These are phyloP conservation scores for Phyllostachys edulis DNA, from an alignment of 176 grass and related monocot genomes.

Conservation along the genomic window DNA sequence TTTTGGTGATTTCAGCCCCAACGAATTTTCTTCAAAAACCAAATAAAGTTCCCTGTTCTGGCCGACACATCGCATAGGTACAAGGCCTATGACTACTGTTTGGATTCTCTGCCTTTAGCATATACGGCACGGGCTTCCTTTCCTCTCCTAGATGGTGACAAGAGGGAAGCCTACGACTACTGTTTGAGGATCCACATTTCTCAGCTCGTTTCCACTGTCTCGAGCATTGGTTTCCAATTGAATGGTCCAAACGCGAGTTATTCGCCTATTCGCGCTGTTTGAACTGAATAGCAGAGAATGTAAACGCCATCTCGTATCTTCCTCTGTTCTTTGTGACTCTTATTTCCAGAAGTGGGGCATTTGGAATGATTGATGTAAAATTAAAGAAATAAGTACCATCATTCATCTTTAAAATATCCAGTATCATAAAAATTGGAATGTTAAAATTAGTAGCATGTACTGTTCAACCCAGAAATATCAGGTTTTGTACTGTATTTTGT, in stretches of 20 bases:
- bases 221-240: not conserved
- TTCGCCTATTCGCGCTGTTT: too few species aligned
- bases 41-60: not conserved
- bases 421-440: not conserved
- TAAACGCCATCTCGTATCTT: not conserved
- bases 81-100: not conserved
- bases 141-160: not conserved
- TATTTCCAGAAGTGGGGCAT: not conserved
- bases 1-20: too few species aligned
- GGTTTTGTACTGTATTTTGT: not conserved
- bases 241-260: not conserved
- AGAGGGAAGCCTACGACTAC: not conserved
- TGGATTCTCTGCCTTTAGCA: not conserved
- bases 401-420: not conserved
- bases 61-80: not conserved
- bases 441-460: not conserved
- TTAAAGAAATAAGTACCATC: not conserved
- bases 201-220: not conserved
- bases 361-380: constrained; percentile 20
- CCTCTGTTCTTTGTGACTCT: not conserved
- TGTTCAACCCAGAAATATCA: not conserved
- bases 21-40: too few species aligned
- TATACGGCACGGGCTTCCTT: too few species aligned
- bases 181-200: not conserved
- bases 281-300: not conserved